Percentiles rank a stretch among this genome's conserved stretches.
Conservation (phyloP, 257 asterid species). For the Solanum virginianum region DNA sequence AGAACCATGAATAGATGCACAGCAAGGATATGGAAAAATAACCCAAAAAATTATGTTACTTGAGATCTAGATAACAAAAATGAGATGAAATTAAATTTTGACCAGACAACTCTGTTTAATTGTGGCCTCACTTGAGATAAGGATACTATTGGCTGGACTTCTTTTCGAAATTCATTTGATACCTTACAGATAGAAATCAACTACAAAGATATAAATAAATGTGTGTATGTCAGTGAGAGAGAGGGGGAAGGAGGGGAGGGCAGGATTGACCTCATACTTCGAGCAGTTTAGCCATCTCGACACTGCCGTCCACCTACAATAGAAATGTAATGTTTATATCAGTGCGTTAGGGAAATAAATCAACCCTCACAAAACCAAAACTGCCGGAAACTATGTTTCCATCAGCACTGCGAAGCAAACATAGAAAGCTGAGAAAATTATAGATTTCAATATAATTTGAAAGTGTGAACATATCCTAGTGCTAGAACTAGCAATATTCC, state of each 20-base stretch:
- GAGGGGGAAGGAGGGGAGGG: background rate
- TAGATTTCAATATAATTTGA: background rate
- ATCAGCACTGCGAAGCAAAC: background rate
- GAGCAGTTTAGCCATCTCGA: slow-evolving; percentile 82
- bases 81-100: background rate
- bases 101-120: background rate
- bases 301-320: slow-evolving; percentile 66
- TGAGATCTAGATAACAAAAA: background rate
- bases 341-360: background rate
- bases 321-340: background rate
- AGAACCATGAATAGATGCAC: background rate
- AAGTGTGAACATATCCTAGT: background rate
- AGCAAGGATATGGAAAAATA: background rate
- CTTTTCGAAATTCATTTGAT: background rate
- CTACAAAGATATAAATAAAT: background rate
- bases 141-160: background rate
- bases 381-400: background rate
- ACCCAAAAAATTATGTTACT: background rate
- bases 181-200: background rate
- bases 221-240: background rate
- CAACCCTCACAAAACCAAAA: background rate
- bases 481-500: background rate
- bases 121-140: background rate
- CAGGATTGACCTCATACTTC: slow-evolving; percentile 50
- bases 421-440: background rate